A percentile compares a stretch with the other conserved stretches of the same genome.
Evolutionary conservation across 2,329 filamentous ascomycete genomes (phyloP).

Genomic region (Cryphonectria carpinicola): DNA sequence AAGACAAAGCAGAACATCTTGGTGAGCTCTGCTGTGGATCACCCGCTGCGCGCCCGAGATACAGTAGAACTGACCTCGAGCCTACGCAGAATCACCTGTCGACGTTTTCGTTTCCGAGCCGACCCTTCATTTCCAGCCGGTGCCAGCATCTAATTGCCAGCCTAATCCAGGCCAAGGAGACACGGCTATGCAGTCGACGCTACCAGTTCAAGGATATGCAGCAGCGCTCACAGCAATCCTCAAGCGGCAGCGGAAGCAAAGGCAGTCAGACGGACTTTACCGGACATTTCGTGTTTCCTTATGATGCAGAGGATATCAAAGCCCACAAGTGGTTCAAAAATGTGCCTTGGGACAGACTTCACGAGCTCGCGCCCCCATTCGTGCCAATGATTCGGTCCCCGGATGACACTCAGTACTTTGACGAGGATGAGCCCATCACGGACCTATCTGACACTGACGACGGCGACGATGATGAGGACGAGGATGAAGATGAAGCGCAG

Average conservation of each 20-base stretch:
- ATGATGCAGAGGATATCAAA: conserved; percentile 91
- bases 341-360: conserved; percentile 77
- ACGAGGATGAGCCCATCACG: conserved; percentile 75
- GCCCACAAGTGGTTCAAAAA: conserved; percentile 82
- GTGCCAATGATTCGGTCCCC: conserved; percentile 70
- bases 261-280: conserved; percentile 37
- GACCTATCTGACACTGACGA: conserved; percentile 59
- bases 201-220: conserved; percentile 70
- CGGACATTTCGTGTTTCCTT: conserved; percentile 72
- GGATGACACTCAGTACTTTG: conserved; percentile 88
- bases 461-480: conserved; percentile 33
- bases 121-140: conserved; percentile 66
- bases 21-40: conserved; percentile 48
- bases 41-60: neutral
- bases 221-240: conserved; percentile 22
- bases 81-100: conserved; percentile 59
- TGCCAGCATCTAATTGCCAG: conserved; percentile 78
- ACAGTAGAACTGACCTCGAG: neutral
- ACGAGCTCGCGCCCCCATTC: conserved; percentile 75
- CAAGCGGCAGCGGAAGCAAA: conserved; percentile 33
- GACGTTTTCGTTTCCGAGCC: conserved; percentile 71
- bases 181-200: conserved; percentile 73
- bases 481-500: conserved; percentile 28
- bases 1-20: conserved; percentile 87
- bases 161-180: conserved; percentile 74